Evolutionary conservation across 208 protist genomes (phyloP), one percentile per base, ranked within the genome.

Genomic region (Trypanosoma theileri): DNA sequence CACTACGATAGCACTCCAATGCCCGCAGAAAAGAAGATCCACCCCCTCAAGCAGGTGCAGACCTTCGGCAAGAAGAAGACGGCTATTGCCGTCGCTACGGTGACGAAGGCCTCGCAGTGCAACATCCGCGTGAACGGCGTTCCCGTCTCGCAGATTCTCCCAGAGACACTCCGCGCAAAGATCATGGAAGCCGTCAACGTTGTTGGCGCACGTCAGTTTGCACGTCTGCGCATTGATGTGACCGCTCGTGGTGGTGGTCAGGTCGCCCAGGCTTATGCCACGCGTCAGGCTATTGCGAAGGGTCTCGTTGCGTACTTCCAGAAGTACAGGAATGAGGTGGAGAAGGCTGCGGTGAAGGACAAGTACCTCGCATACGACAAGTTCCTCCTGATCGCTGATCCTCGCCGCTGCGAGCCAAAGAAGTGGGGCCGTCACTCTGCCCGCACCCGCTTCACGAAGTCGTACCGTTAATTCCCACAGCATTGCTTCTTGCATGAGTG

Each of bases 361-460:
- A 88, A 89, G 54, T 92, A 99, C 66, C 45, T 99, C 4, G 61
- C 69, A 21, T 99, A 98, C 81, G 99, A 99, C 91, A 95, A 99
- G 71, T 97, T 95, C 62, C 91, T 99, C 21, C 91, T 99, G 46
- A 99, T 99, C 80, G 98, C 99, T 64, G 99, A 99, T 82, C 98
- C 99, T 70, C 96, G 99, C 85, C 95, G 98, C 81, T 98, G 95
- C 86, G 99, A 99, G 91, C 95, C 98, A 67, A 99, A 99, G 98
- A 99, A 99, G 88, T 99, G 99, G 87, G 99, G 99, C 76, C 98
- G 99, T 88, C 96, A 94, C 75, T 98, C 98, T 96, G 99, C 99
- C 78, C 96, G 99, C 76, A 97, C 98, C 21, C 89, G 98, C 82
- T 98, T 97, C 92, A 98, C 99, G 84, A 99, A 78, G 60, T 73